Percentiles rank a stretch among this genome's conserved stretches.
phyloP scores from a whole-genome alignment of 805 yeast genomes.

The Candida orba region DNA sequence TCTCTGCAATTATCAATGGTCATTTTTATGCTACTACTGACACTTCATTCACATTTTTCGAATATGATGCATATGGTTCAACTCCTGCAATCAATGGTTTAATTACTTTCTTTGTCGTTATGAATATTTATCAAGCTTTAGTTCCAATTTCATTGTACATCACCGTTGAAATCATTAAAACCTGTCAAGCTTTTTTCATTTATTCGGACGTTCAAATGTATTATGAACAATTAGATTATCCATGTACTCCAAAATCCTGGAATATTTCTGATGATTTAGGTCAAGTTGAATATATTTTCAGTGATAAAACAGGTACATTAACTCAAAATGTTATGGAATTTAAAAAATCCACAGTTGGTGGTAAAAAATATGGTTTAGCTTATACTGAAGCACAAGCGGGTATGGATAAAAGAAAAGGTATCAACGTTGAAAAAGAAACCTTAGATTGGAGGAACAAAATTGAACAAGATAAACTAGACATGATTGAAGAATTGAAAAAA shows the following conservation, averaged over 20 bases:
- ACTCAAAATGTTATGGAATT: conserved; percentile 84
- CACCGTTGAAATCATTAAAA: conserved; percentile 74
- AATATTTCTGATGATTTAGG: conserved; percentile 80
- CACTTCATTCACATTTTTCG: conserved; percentile 54
- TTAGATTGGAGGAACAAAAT: conserved; percentile 44
- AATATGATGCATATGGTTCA: conserved; percentile 60
- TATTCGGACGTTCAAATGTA: conserved; percentile 70
- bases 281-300: conserved; percentile 75
- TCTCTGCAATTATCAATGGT: conserved; percentile 69
- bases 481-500: conserved; percentile 39
- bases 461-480: conserved; percentile 45
- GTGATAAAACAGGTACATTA: conserved; percentile 79
- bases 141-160: conserved; percentile 80
- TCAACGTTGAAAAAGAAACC: conserved; percentile 57
- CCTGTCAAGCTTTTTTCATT: conserved; percentile 75
- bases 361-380: conserved; percentile 66
- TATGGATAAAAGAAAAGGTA: conserved; percentile 64
- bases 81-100: conserved; percentile 62
- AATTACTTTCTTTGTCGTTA: conserved; percentile 65
- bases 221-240: conserved; percentile 61
- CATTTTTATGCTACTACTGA: conserved; percentile 40
- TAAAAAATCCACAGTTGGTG: conserved; percentile 71
- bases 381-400: conserved; percentile 82
- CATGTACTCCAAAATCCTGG: conserved; percentile 83
- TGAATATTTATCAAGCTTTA: conserved; percentile 69